Conservation (phyloP, 2,329 filamentous ascomycete genomes). For the Trichoderma oligosporum region DNA sequence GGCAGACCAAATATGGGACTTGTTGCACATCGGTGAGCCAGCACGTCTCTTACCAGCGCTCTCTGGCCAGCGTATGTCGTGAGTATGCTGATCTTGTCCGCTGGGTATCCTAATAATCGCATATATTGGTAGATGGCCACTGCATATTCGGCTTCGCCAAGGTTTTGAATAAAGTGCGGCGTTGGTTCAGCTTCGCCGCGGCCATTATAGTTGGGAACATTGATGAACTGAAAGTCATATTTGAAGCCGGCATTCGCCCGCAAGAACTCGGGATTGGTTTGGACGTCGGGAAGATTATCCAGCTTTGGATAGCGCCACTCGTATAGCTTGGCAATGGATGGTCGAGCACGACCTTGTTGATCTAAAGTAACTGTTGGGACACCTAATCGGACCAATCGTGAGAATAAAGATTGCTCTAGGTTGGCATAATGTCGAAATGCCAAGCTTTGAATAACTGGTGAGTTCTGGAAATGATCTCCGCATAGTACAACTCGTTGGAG, state of each 20-base stretch:
- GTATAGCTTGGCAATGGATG: slow-evolving; percentile 84
- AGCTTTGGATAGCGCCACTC: slow-evolving; percentile 86
- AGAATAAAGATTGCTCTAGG: slow-evolving; percentile 92
- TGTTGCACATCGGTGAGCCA: slow-evolving; percentile 75
- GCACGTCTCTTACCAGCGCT: slow-evolving; percentile 81
- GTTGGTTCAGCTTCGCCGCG: slow-evolving; percentile 83
- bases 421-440: slow-evolving; percentile 95
- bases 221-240: slow-evolving; percentile 94
- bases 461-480: slow-evolving; percentile 95
- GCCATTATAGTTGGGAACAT: slow-evolving; percentile 90
- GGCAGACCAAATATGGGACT: slow-evolving; percentile 86
- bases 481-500: slow-evolving; percentile 88
- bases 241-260: slow-evolving; percentile 86
- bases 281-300: slow-evolving; percentile 72
- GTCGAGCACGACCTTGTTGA: slow-evolving; percentile 85
- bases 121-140: slow-evolving; percentile 97
- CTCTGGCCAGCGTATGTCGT: slow-evolving; percentile 92
- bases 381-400: slow-evolving; percentile 81
- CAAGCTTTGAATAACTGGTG: slow-evolving; percentile 88
- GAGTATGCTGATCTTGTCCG: slow-evolving; percentile 77
- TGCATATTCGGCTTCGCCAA: slow-evolving; percentile 95
- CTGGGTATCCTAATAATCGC: slow-evolving; percentile 89
- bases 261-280: slow-evolving; percentile 65
- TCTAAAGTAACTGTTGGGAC: slow-evolving; percentile 90
- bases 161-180: slow-evolving; percentile 92